Base-by-base conservation (phyloP, 2,329 filamentous ascomycete genomes). In the Penicillium psychrosexuale region DNA sequence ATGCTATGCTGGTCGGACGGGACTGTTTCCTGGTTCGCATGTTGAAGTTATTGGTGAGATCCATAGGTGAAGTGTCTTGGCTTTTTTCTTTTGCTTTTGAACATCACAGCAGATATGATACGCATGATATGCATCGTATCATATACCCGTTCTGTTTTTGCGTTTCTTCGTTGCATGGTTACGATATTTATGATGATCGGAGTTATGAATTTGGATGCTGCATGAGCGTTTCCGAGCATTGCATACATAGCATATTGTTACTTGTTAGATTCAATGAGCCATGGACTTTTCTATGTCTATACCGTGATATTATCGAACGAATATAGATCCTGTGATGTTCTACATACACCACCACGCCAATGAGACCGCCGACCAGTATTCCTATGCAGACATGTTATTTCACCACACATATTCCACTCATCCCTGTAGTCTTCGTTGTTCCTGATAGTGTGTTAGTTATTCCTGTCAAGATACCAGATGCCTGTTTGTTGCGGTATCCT, bases 21-120 rank as follows among this genome's bases (percentile, higher is more conserved):
- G 91, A 0, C 66, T 97, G 61, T 95, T 97, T 68, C 92, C 92
- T 5, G 86, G 86, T 7, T 82, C 84, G 8, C 93, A 93, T 78
- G 89, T 91, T 27, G 77, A 77, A 61, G 67, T 85, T 28, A 59
- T 82, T 8, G 65, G 63, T 40, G 72, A 74, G 52, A 62, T 73
- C 3, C 37, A 28, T 47, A 59, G 55, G n/a, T 72, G 61, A 53
- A 22, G 31, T 15, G 24, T 3, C 12, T 15, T 31, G 38, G 2
- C 5, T 1, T 19, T 24, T 22, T 45, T 30, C n/a, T 24, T 28
- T 45, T 30, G 24, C n/a, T 24, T 31, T 51, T 27, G 9, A 34
- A 22, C 13, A 9, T 31, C 42, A 1, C 42, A 31, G 12, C 12
- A 31, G 27, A n/a, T 6, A 51, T 27, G 28, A 39, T 17, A 44